Base-by-base conservation (phyloP, 2,329 filamentous ascomycete genomes). In the Aspergillus sp. region DNA sequence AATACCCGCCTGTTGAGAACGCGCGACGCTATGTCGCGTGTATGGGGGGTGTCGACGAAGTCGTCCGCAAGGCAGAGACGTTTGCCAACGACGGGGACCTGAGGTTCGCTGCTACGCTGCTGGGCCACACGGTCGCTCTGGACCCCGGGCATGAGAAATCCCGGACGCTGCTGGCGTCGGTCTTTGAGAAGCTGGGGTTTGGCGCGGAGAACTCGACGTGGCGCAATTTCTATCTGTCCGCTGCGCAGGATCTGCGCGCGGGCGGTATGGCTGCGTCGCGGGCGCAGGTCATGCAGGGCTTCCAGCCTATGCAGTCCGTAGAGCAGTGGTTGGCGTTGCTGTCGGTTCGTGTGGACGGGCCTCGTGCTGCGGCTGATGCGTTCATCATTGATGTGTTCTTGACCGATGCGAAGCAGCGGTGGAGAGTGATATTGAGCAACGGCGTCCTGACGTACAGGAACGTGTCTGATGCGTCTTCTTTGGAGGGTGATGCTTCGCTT, bases 171-270 rank as follows among this genome's bases (percentile, higher is more conserved):
- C 63, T 76, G 3, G 69, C 67, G 1, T 50, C 51, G 1, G 64
- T 69, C 1, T 75, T 67, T 50, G 62, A 67, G 43, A 52, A 60
- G 17, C 65, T 77, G 7, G 74, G 70, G 0, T 70, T 62, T 48
- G 69, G 70, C 2, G 56, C 68, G 2, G 72, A 76, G 56, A 77
- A 76, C 56, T 72, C 60, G 2, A 70, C 70, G 0, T 76, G 74
- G 74, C 59, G 74, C 2, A 76, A 76, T 50, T 71, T 74, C 50
- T 76, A 72, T 47, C 61, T 75, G 1, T 62, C 64, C 2, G 66
- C 57, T 0, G 67, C 72, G 11, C 53, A 53, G 23, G 68, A 68
- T n/a, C 62, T 72, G 41, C 43, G 47, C 6, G 41, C 20, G 10
- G 17, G 17, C 9, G 2, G 13, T 2, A 14, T 14, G 46, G 42